Percentiles rank a stretch among this genome's conserved stretches.
These are phyloP conservation scores for Avena atlantica DNA, from an alignment of 176 grass and related monocot species.

Conservation along the genomic window DNA sequence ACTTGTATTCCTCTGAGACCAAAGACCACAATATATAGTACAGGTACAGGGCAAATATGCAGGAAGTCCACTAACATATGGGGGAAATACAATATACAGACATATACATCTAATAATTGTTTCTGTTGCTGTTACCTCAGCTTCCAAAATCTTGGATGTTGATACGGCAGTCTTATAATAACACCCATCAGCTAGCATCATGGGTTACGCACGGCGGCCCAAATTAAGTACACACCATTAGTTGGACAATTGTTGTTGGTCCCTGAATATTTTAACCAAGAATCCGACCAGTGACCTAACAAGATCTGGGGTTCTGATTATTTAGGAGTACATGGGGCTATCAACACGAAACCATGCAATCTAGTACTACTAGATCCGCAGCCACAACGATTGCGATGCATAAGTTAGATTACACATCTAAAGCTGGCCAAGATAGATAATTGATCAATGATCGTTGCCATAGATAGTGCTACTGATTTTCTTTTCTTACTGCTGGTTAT, in stretches of 20 bases:
- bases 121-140: constrained; percentile 12
- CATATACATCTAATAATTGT: no score
- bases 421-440: constrained; percentile 11
- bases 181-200: not conserved
- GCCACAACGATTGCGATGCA: not conserved
- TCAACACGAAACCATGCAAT: constrained; percentile 47
- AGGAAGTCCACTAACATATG: no score
- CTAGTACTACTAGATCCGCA: constrained; percentile 46
- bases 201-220: not conserved
- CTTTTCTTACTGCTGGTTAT: not conserved
- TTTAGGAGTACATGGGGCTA: constrained; percentile 28
- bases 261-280: constrained; percentile 30
- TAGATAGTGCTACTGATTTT: not conserved
- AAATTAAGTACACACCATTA: constrained; percentile 29
- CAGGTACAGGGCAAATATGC: no score
- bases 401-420: constrained; percentile 14
- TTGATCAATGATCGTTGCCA: not conserved
- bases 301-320: constrained; percentile 36
- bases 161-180: constrained; percentile 31
- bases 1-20: no score
- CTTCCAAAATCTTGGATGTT: not conserved
- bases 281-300: constrained; percentile 50
- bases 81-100: no score
- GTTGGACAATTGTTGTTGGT: constrained; percentile 50
- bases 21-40: no score